A percentile compares a stretch with the other conserved stretches of the same genome.
Conservation (phyloP, 768 basidiomycete species). For the Pleurotus platypus region DNA sequence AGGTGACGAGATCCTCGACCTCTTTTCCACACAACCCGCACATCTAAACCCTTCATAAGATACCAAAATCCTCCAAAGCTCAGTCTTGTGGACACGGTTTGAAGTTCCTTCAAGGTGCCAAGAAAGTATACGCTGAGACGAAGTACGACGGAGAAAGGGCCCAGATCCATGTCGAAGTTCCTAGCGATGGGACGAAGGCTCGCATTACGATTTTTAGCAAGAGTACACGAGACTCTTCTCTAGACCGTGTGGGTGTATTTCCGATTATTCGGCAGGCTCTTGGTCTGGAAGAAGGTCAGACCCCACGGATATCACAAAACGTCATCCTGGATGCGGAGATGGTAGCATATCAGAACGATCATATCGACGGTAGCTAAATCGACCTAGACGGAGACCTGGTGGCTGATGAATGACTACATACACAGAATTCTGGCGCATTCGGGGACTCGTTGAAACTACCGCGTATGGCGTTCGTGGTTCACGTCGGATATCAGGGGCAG, state of each 20-base stretch:
- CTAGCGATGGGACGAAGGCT: slow-evolving; percentile 25
- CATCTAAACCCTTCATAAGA: slow-evolving; percentile 31
- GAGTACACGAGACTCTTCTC: slow-evolving; percentile 78
- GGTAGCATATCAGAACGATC: slow-evolving; percentile 71
- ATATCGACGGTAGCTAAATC: slow-evolving; percentile 64
- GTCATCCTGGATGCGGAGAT: slow-evolving; percentile 82
- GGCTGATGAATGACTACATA: not conserved
- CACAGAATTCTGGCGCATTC: slow-evolving; percentile 76
- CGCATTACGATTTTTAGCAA: slow-evolving; percentile 84
- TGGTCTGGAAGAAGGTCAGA: slow-evolving; percentile 26
- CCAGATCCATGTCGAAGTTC: slow-evolving; percentile 78
- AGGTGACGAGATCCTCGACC: slow-evolving; percentile 32
- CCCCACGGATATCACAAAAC: slow-evolving; percentile 29
- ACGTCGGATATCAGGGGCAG: slow-evolving; percentile 15
- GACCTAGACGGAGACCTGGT: not conserved
- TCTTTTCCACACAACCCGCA: not conserved
- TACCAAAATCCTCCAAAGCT: slow-evolving; percentile 84
- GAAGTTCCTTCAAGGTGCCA: slow-evolving; percentile 32
- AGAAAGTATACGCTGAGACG: slow-evolving; percentile 77
- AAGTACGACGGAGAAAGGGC: slow-evolving; percentile 97
- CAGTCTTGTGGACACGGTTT: slow-evolving; percentile 56
- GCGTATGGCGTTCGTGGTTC: slow-evolving; percentile 48
- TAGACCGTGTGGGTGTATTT: slow-evolving; percentile 68
- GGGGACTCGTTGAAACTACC: slow-evolving; percentile 52
- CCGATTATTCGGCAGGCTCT: slow-evolving; percentile 58